Percentiles rank a stretch among this genome's conserved stretches.
Evolutionary conservation across 2,329 filamentous ascomycete genomes (phyloP).

Genomic region (Ceratocystis alfenasii): DNA sequence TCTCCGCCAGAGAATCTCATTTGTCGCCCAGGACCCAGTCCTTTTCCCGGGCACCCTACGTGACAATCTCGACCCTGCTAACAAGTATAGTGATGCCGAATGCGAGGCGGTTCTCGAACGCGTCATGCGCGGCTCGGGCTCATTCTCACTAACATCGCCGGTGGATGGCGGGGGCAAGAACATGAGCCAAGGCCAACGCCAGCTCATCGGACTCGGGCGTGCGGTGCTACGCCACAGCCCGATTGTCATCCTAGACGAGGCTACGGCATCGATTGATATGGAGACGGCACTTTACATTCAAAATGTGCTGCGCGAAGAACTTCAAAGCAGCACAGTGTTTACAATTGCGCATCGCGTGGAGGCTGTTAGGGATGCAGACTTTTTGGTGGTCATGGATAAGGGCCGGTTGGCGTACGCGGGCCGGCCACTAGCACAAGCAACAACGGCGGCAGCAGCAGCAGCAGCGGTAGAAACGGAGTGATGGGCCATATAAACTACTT

Average conservation of each 20-base stretch:
- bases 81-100: constrained; percentile 42
- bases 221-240: constrained; percentile 49
- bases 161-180: constrained; percentile 51
- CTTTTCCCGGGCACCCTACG: constrained; percentile 47
- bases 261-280: constrained; percentile 51
- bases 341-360: constrained; percentile 55
- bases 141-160: constrained; percentile 38
- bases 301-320: constrained; percentile 43
- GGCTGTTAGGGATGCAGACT: constrained; percentile 48
- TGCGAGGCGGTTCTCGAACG: constrained; percentile 43
- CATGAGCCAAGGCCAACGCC: constrained; percentile 50
- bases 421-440: constrained; percentile 26
- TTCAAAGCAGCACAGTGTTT: constrained; percentile 47
- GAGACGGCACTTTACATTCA: constrained; percentile 48
- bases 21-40: constrained; percentile 53
- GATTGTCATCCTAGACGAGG: constrained; percentile 52
- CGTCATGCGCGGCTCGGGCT: constrained; percentile 31
- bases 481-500: too few relatives aligned
- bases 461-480: too few relatives aligned
- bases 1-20: constrained; percentile 46
- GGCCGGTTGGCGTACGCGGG: constrained; percentile 41
- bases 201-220: constrained; percentile 48
- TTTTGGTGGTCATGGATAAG: constrained; percentile 41
- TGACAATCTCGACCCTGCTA: constrained; percentile 57
- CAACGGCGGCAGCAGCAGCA: too few relatives aligned